These are phyloP conservation scores for Microbotryomycetes sp. DNA, from an alignment of 1,284 basidiomycete species.

Conservation along the genomic window DNA sequence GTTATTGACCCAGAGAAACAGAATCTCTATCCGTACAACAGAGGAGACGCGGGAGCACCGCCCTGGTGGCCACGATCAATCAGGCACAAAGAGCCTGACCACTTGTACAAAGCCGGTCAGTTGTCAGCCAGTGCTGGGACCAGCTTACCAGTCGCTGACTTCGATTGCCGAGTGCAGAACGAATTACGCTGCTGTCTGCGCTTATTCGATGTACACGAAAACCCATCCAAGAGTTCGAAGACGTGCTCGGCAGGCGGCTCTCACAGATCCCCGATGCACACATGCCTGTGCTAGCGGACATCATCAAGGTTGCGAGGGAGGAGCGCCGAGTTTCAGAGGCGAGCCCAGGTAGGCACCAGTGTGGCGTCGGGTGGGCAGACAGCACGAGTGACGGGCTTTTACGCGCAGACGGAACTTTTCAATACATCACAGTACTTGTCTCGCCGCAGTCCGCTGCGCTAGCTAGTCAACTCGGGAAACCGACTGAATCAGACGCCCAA, in stretches of 20 bases:
- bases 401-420: no score
- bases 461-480: background rate
- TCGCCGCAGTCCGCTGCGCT: background rate
- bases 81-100: conserved; percentile 50
- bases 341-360: background rate
- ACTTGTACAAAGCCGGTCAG: conserved; percentile 46
- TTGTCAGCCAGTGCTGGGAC: background rate
- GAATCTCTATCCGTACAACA: conserved; percentile 49
- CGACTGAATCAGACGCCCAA: background rate
- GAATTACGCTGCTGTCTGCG: conserved; percentile 44
- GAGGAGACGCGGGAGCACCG: conserved; percentile 47
- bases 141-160: background rate
- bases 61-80: conserved; percentile 50
- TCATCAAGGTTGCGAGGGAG: conserved; percentile 48
- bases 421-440: background rate
- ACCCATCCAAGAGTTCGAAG: conserved; percentile 44
- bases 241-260: conserved; percentile 46
- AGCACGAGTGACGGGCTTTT: no score
- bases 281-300: conserved; percentile 45
- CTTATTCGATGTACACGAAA: conserved; percentile 44
- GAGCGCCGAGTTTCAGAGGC: conserved; percentile 29
- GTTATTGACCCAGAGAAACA: conserved; percentile 52
- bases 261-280: conserved; percentile 46
- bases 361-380: no score
- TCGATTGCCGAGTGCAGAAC: conserved; percentile 39